Percentiles rank a stretch among this genome's conserved stretches.
phyloP scores from a whole-genome alignment of 2,329 filamentous ascomycete genomes.

The Ophioceras dolichostomum region DNA sequence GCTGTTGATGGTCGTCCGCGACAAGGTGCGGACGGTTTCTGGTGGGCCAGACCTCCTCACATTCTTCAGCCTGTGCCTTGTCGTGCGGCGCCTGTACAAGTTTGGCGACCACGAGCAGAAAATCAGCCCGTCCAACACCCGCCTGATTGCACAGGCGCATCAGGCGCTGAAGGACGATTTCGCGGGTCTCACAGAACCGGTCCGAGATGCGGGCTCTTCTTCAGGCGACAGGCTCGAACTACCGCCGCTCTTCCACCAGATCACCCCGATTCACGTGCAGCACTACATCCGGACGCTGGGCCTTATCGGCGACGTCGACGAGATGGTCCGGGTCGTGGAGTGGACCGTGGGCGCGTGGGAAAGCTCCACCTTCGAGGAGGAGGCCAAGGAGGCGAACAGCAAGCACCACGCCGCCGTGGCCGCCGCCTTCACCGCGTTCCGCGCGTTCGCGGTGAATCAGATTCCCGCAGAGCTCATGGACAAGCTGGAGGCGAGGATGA shows the following conservation, averaged over 20 bases:
- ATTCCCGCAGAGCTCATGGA: conserved; percentile 19
- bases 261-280: conserved; percentile 37
- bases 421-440: conserved; percentile 23
- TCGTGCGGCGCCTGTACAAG: conserved; percentile 17
- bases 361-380: conserved; percentile 16
- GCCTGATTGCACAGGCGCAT: conserved; percentile 7
- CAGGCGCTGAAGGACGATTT: conserved; percentile 8
- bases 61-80: conserved; percentile 22
- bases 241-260: conserved; percentile 20
- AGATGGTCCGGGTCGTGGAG: conserved; percentile 40
- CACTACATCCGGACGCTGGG: conserved; percentile 52
- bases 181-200: conserved; percentile 13
- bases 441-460: conserved; percentile 31
- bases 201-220: conserved; percentile 2
- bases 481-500: conserved; percentile 16
- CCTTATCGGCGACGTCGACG: conserved; percentile 43
- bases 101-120: conserved; percentile 4
- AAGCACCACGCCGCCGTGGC: conserved; percentile 17
- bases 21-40: too few species aligned
- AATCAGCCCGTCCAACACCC: not conserved
- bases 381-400: conserved; percentile 23
- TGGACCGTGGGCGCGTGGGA: conserved; percentile 45
- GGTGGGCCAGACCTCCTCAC: conserved; percentile 20
- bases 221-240: conserved; percentile 9
- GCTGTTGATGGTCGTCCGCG: conserved; percentile 18